Evolutionary conservation across 306 rosid genomes (phyloP).

Genomic region (Fragaria iinumae): DNA sequence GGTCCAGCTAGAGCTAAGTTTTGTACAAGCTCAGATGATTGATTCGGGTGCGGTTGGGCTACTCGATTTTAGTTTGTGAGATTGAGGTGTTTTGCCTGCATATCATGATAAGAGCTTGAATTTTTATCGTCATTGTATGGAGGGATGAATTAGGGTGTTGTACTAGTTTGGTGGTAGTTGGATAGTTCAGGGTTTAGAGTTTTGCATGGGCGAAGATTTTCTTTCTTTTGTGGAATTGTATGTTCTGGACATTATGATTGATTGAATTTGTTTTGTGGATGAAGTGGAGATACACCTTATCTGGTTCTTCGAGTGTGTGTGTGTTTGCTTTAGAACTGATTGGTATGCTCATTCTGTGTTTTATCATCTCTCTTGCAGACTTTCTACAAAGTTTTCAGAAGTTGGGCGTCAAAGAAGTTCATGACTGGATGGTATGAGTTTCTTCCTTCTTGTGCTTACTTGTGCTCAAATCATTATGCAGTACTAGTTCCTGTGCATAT

Average conservation of each 20-base stretch:
- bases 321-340: background rate
- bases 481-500: background rate
- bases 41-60: no score
- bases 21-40: no score
- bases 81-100: background rate
- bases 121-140: background rate
- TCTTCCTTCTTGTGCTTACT: conserved; percentile 21
- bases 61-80: no score
- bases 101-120: no score
- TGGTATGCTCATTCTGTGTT: conserved; percentile 22
- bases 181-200: background rate
- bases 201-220: background rate
- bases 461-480: conserved; percentile 8
- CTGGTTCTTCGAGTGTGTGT: background rate
- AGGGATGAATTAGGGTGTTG: background rate
- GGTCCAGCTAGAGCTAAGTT: background rate
- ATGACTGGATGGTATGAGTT: conserved; percentile 81
- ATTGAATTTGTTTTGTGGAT: background rate
- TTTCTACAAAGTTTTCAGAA: conserved; percentile 67
- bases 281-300: background rate
- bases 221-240: background rate
- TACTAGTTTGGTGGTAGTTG: background rate
- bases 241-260: no score
- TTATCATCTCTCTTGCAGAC: conserved; percentile 52
- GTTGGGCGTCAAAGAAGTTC: conserved; percentile 91